Evolutionary conservation across 2,329 filamentous ascomycete species (phyloP).

Genomic region (Neurospora sp.): DNA sequence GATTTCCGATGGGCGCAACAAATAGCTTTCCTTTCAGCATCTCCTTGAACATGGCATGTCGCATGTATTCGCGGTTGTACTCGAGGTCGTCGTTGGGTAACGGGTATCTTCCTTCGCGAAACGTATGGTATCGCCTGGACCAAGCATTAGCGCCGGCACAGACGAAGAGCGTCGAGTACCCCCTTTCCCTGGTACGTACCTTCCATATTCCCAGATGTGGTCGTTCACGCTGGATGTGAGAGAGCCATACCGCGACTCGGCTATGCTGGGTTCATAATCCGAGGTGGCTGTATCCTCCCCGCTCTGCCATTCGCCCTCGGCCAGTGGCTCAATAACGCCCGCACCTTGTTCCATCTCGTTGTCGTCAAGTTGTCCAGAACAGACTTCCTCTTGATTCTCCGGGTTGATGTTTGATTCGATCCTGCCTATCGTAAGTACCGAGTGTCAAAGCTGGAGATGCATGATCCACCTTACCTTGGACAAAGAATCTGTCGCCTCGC

Average conservation of each 20-base stretch:
- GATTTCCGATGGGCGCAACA: constrained; percentile 32
- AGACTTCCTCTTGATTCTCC: not conserved
- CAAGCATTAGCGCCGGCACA: not conserved
- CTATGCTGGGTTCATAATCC: constrained; percentile 17
- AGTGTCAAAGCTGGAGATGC: not conserved
- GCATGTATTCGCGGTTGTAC: constrained; percentile 36
- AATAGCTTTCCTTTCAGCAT: constrained; percentile 32
- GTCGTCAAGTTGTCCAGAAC: not conserved
- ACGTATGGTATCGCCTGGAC: constrained; percentile 37
- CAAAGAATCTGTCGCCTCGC: not conserved
- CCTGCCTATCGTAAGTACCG: not conserved
- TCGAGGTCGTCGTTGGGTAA: constrained; percentile 44
- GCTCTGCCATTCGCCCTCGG: constrained; percentile 9
- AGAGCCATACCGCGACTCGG: constrained; percentile 16
- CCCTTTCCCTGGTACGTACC: constrained; percentile 20
- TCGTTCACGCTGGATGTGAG: constrained; percentile 18
- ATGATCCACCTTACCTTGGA: not conserved
- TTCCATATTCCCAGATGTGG: constrained; percentile 21
- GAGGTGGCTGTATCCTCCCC: constrained; percentile 13
- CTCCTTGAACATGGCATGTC: constrained; percentile 39
- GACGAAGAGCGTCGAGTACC: constrained; percentile 9
- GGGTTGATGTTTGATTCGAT: not conserved
- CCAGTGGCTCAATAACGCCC: constrained; percentile 12
- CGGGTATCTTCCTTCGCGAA: constrained; percentile 36
- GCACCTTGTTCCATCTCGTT: constrained; percentile 14